Evolutionary conservation across 1,139 yeast genomes (phyloP).

Genomic region (Yamadazyma diddensiae): DNA sequence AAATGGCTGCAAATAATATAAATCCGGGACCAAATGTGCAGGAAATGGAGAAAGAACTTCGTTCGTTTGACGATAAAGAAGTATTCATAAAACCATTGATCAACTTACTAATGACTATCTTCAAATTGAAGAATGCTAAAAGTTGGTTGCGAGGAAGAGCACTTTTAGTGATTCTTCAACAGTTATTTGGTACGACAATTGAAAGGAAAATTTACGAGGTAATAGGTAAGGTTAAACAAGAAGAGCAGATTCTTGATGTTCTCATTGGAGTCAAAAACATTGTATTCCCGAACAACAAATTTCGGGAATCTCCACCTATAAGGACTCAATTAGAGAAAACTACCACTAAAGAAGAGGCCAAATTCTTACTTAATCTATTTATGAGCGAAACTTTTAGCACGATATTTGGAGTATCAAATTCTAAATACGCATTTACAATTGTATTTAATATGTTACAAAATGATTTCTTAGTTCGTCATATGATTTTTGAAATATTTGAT

Average conservation of each 20-base stretch:
- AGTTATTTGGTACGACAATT: constrained; percentile 82
- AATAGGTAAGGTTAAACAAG: constrained; percentile 35
- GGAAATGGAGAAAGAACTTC: constrained; percentile 44
- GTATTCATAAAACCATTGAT: constrained; percentile 77
- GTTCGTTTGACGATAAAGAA: constrained; percentile 33
- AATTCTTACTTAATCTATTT: constrained; percentile 51
- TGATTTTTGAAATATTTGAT: constrained; percentile 53
- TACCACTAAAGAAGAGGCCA: constrained; percentile 58
- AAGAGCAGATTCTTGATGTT: constrained; percentile 47
- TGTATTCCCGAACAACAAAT: constrained; percentile 68
- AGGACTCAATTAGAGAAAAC: constrained; percentile 54
- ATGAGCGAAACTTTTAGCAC: constrained; percentile 68
- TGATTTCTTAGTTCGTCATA: constrained; percentile 63
- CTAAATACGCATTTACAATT: constrained; percentile 59
- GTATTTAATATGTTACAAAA: constrained; percentile 73
- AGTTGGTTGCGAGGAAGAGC: constrained; percentile 88
- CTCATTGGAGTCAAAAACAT: constrained; percentile 41
- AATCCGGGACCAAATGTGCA: constrained; percentile 23
- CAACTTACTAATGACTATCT: constrained; percentile 67
- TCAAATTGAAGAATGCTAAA: constrained; percentile 63
- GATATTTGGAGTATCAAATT: constrained; percentile 67
- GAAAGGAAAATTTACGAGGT: constrained; percentile 62
- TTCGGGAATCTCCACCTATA: constrained; percentile 39
- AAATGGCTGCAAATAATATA: constrained; percentile 1
- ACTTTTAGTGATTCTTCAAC: constrained; percentile 75